These are phyloP conservation scores for Botrytis aclada DNA, from an alignment of 2,329 filamentous ascomycete species.

Conservation along the genomic window DNA sequence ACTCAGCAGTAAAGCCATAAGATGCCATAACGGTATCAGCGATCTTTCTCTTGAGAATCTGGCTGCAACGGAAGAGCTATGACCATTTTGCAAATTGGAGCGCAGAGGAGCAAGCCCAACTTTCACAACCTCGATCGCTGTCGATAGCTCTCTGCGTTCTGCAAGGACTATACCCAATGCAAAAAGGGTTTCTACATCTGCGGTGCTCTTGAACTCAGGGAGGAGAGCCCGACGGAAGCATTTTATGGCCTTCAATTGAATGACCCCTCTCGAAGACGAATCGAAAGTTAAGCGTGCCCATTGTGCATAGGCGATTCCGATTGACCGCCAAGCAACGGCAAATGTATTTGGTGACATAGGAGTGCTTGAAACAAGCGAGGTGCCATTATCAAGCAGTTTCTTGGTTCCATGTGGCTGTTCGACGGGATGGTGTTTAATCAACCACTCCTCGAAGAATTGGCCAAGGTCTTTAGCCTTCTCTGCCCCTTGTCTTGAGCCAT, in stretches of 20 bases:
- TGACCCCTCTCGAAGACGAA: conserved; percentile 63
- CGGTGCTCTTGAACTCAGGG: conserved; percentile 60
- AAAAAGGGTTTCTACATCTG: conserved; percentile 75
- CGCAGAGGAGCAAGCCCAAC: conserved; percentile 62
- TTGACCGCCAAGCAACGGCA: conserved; percentile 74
- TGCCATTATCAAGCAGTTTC: conserved; percentile 25
- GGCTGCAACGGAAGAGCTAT: conserved; percentile 39
- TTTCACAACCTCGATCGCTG: conserved; percentile 80
- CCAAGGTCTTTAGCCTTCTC: conserved; percentile 75
- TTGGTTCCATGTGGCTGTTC: conserved; percentile 24
- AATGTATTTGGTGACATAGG: conserved; percentile 58
- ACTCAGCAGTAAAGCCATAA: conserved; percentile 80
- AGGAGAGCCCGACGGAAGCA: conserved; percentile 71
- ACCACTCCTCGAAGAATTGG: conserved; percentile 68
- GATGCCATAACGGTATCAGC: conserved; percentile 82
- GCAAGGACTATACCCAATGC: conserved; percentile 81
- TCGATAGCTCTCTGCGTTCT: conserved; percentile 75
- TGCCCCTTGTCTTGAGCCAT: conserved; percentile 69
- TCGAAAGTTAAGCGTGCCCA: conserved; percentile 84
- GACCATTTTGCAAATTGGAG: conserved; percentile 36
- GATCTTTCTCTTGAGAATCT: conserved; percentile 54
- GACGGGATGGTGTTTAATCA: conserved; percentile 54
- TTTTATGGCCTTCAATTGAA: conserved; percentile 74
- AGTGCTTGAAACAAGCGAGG: conserved; percentile 24
- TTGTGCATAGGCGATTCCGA: conserved; percentile 81